These are phyloP conservation scores for Capillidium heterosporum DNA, from an alignment of 371 early-diverging fungal species.

Conservation along the genomic window DNA sequence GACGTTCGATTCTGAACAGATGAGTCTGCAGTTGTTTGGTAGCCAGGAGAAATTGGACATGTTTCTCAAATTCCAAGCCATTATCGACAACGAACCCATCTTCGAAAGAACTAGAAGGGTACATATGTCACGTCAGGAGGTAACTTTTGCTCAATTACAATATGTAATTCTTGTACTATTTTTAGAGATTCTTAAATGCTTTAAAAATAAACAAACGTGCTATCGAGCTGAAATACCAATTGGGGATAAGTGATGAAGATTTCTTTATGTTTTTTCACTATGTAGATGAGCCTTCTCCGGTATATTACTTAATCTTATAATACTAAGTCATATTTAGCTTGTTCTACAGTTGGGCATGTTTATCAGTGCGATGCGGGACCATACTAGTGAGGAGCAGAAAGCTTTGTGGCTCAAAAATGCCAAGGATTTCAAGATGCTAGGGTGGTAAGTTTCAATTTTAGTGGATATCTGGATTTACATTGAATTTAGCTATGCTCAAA, in stretches of 20 bases:
- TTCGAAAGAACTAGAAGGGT: background rate
- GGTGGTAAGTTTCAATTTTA: conserved; percentile 17
- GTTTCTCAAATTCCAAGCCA: background rate
- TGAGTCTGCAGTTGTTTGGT: background rate
- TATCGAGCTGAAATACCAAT: background rate
- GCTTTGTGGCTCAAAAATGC: conserved; percentile 31
- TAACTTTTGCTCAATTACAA: background rate
- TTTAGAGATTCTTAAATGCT: conserved; percentile 4
- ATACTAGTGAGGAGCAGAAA: conserved; percentile 37
- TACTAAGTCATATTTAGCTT: background rate
- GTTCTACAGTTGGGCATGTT: conserved; percentile 22
- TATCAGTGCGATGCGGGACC: conserved; percentile 31
- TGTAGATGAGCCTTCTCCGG: background rate
- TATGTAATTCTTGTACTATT: background rate
- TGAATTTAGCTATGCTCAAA: conserved; percentile 16
- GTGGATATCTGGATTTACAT: background rate
- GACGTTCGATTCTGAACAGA: background rate
- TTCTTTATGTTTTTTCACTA: background rate
- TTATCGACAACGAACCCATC: background rate
- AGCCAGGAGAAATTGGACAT: background rate
- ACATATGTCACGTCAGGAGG: background rate
- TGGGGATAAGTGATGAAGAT: background rate
- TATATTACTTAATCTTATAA: background rate
- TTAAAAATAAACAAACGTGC: background rate
- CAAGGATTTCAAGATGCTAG: conserved; percentile 32